Evolutionary conservation across 2,329 filamentous ascomycete genomes (phyloP), one percentile per base, ranked within the genome.

Genomic region (Cladorrhinum sp.): DNA sequence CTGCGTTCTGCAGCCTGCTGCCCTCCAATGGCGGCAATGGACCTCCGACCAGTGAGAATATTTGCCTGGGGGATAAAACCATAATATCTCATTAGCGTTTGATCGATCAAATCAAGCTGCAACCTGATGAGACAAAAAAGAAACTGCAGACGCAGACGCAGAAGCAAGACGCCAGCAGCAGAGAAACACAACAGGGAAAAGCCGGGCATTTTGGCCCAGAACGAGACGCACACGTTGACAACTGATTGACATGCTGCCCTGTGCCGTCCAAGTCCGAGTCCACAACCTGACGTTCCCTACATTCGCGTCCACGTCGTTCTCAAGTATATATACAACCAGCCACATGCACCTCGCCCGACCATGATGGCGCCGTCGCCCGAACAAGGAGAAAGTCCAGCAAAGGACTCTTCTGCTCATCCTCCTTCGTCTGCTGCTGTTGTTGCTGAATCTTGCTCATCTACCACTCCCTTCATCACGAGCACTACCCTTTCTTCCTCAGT

Each of bases 1-100:
- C 70, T 79, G 77, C 76, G 78, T 75, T 67, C 69, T 65, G 71
- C 69, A 65, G 63, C 54, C 60, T 62, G 58, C 50, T 60, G 60
- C 52, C 57, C 45, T 64, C 65, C 65, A 68, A 68, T 68, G 58
- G 59, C 58, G 59, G 56, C 58, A 41, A n/a, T 22, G 6, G 41
- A 16, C n/a, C 3, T 13, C 20, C 20, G 41, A 18, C 49, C 49
- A 50, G 49, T 50, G 49, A 50, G 41, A 50, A 50, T 24, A 3
- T 24, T 22, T 50, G 7, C 9, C 18, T 50, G 4, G 9, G 45
- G 13, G 22, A 50, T 50, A 50, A 50, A 41, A 13, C 7, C 13
- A 32, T 7, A 32, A 32, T 7, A 13, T 32, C 13, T 61, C 64
- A 64, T 57, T 64, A 52, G 55, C 36, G 32, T n/a, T n/a, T 29